A percentile compares a stretch with the other conserved stretches of the same genome.
Evolutionary conservation across 495 filamentous ascomycete species (phyloP).

Genomic region (Penicillium argentinense): DNA sequence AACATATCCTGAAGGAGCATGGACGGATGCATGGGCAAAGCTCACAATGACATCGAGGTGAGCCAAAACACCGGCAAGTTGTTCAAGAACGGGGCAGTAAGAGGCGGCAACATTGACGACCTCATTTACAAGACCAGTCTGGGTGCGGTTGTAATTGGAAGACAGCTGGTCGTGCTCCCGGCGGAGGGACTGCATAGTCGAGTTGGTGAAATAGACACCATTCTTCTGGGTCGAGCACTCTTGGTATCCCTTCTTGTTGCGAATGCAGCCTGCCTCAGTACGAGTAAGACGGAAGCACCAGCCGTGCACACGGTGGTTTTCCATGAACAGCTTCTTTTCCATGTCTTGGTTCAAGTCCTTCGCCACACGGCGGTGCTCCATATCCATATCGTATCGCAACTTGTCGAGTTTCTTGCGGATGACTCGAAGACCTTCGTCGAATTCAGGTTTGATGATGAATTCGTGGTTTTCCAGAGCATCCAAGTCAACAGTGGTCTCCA

Average conservation of each 20-base stretch:
- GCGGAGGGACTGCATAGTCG: slow-evolving; percentile 74
- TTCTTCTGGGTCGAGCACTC: slow-evolving; percentile 99
- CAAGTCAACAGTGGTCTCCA: slow-evolving; percentile 96
- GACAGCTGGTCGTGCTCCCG: slow-evolving; percentile 93
- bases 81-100: slow-evolving; percentile 90
- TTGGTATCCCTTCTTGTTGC: slow-evolving; percentile 84
- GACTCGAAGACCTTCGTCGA: slow-evolving; percentile 83
- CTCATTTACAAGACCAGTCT: slow-evolving; percentile 86
- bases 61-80: slow-evolving; percentile 82
- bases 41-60: slow-evolving; percentile 97
- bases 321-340: slow-evolving; percentile 97
- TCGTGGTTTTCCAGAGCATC: slow-evolving; percentile 96
- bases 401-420: slow-evolving; percentile 91
- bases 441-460: slow-evolving; percentile 98
- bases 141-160: slow-evolving; percentile 93
- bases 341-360: slow-evolving; percentile 86
- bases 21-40: slow-evolving; percentile 90
- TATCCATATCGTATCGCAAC: slow-evolving; percentile 76
- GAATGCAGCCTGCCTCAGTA: slow-evolving; percentile 88
- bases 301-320: slow-evolving; percentile 92
- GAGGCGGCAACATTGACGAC: slow-evolving; percentile 92
- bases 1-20: slow-evolving; percentile 88
- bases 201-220: slow-evolving; percentile 96
- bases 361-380: slow-evolving; percentile 74
- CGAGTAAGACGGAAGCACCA: slow-evolving; percentile 96